A percentile compares a stretch with the other conserved stretches of the same genome.
These are phyloP conservation scores for Suhomyces emberorum DNA, from an alignment of 805 yeast genomes.

Conservation along the genomic window DNA sequence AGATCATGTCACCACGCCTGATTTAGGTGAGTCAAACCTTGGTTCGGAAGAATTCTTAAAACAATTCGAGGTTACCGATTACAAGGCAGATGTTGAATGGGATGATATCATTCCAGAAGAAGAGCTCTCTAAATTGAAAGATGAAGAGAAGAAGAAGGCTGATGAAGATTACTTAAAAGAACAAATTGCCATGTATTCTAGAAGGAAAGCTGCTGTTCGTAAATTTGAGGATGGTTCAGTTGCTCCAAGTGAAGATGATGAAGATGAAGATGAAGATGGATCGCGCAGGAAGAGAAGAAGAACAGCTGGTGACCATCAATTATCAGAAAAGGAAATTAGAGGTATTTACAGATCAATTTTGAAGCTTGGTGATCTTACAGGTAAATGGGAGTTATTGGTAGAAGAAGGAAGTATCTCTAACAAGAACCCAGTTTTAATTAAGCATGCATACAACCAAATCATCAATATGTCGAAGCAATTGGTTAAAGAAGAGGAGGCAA, in stretches of 20 bases:
- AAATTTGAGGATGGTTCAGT: slow-evolving; percentile 41
- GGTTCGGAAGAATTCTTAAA: slow-evolving; percentile 97
- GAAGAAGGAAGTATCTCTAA: slow-evolving; percentile 87
- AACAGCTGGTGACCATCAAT: slow-evolving; percentile 41
- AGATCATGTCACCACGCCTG: slow-evolving; percentile 95
- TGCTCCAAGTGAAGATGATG: slow-evolving; percentile 26
- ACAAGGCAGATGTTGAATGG: slow-evolving; percentile 98
- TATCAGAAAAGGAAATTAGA: slow-evolving; percentile 85
- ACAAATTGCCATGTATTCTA: slow-evolving; percentile 82
- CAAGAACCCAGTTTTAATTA: slow-evolving; percentile 75
- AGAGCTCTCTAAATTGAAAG: slow-evolving; percentile 83
- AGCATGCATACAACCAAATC: slow-evolving; percentile 73
- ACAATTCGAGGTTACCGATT: slow-evolving; percentile 97
- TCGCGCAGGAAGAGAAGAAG: slow-evolving; percentile 29
- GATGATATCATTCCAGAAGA: slow-evolving; percentile 98
- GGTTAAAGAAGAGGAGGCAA: slow-evolving; percentile 62
- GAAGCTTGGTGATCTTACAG: slow-evolving; percentile 73
- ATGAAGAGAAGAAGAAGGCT: slow-evolving; percentile 79
- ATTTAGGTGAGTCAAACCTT: slow-evolving; percentile 91
- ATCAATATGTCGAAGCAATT: slow-evolving; percentile 57
- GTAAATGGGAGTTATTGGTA: slow-evolving; percentile 78
- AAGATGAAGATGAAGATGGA: slow-evolving; percentile 30
- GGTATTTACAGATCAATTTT: slow-evolving; percentile 80
- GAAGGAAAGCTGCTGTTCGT: slow-evolving; percentile 73
- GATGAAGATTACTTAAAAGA: slow-evolving; percentile 87